These are phyloP conservation scores for Lactarius sp. DNA, from an alignment of 768 basidiomycete genomes.

Conservation along the genomic window DNA sequence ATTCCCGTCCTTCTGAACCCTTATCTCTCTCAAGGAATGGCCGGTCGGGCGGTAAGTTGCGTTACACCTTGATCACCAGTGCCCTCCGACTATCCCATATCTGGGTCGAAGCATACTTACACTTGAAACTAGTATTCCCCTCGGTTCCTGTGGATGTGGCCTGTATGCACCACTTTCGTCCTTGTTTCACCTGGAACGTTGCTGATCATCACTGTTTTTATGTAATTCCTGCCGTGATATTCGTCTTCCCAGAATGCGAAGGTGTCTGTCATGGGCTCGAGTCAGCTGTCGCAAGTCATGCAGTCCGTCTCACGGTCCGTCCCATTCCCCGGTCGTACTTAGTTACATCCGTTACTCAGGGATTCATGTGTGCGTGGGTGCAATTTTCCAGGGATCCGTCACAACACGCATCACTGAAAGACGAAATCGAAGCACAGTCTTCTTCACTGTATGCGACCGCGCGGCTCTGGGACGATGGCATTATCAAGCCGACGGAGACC, in stretches of 20 bases:
- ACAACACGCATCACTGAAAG: conserved; percentile 68
- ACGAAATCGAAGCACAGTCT: conserved; percentile 85
- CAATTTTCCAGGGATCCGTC: conserved; percentile 58
- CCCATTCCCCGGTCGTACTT: not conserved
- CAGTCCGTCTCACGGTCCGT: conserved; percentile 74
- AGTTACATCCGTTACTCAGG: not conserved
- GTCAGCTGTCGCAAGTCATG: conserved; percentile 93
- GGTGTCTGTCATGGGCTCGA: conserved; percentile 93
- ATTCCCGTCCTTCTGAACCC: not conserved
- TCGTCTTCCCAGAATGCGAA: conserved; percentile 64
- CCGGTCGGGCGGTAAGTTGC: conserved; percentile 76
- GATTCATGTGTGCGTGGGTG: not conserved
- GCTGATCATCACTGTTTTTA: not conserved
- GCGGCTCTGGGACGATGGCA: conserved; percentile 91
- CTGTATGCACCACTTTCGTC: conserved; percentile 45
- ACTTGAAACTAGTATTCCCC: conserved; percentile 68
- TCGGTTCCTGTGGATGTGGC: conserved; percentile 98
- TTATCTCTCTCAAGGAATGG: conserved; percentile 61
- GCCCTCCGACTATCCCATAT: conserved; percentile 5
- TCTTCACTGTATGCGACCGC: conserved; percentile 85
- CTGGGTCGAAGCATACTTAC: not conserved
- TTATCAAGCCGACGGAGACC: conserved; percentile 86
- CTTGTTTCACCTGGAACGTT: conserved; percentile 10
- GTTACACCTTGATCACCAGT: not conserved
- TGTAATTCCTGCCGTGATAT: not conserved